Percentiles rank a stretch among this genome's conserved stretches.
Conservation (phyloP, 1,284 basidiomycete species). For the Pascua sp. region DNA sequence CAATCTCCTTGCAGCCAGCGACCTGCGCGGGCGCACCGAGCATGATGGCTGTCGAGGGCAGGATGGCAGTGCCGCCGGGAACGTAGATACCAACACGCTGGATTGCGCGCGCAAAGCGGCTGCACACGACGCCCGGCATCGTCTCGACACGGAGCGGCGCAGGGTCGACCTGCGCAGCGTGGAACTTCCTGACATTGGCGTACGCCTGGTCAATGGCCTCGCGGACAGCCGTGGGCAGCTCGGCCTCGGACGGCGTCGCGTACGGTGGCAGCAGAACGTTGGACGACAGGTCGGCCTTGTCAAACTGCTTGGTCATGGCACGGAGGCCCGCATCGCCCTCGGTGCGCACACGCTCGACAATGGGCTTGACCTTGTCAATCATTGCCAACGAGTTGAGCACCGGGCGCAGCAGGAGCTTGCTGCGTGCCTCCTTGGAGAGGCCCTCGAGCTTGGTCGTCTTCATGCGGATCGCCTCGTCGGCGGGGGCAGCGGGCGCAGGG, state of each 20-base stretch:
- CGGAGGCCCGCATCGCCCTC: slow-evolving; percentile 84
- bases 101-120: slow-evolving; percentile 89
- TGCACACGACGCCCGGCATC: slow-evolving; percentile 95
- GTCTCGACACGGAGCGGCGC: slow-evolving; percentile 82
- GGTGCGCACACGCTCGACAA: slow-evolving; percentile 79
- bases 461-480: slow-evolving; percentile 63
- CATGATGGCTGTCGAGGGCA: slow-evolving; percentile 97
- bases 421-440: slow-evolving; percentile 59
- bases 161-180: slow-evolving; percentile 73
- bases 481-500: slow-evolving; percentile 34
- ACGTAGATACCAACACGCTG: slow-evolving; percentile 95
- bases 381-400: slow-evolving; percentile 91
- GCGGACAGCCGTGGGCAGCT: slow-evolving; percentile 63
- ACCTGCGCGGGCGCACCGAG: slow-evolving; percentile 97
- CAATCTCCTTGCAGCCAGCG: slow-evolving; percentile 86
- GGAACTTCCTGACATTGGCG: slow-evolving; percentile 85
- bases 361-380: slow-evolving; percentile 91
- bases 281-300: slow-evolving; percentile 60
- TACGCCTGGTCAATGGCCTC: slow-evolving; percentile 90
- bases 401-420: slow-evolving; percentile 76
- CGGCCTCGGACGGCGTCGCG: slow-evolving; percentile 52
- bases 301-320: slow-evolving; percentile 89
- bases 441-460: slow-evolving; percentile 62
- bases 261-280: slow-evolving; percentile 52
- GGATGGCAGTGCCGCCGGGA: slow-evolving; percentile 92